These are phyloP conservation scores for Cubamyces sp. DNA, from an alignment of 768 basidiomycete species.

Conservation along the genomic window DNA sequence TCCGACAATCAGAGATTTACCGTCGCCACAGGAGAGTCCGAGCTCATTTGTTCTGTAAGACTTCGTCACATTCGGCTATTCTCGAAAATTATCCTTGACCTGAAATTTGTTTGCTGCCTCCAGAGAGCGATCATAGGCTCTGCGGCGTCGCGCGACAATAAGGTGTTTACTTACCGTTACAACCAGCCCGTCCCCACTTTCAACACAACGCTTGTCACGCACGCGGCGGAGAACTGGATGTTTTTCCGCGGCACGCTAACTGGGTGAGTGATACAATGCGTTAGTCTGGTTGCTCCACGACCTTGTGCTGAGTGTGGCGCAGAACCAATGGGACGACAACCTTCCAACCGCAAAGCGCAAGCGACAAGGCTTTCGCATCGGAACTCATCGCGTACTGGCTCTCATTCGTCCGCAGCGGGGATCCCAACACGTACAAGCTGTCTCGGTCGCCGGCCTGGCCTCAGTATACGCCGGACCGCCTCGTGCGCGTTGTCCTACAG, in stretches of 20 bases:
- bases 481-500: constrained; percentile 50
- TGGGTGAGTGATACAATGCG: constrained; percentile 58
- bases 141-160: constrained; percentile 39
- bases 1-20: constrained; percentile 46
- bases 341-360: constrained; percentile 49
- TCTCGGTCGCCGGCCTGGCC: constrained; percentile 55
- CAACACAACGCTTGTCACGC: constrained; percentile 40
- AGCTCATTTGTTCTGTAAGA: constrained; percentile 58
- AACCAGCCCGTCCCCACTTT: constrained; percentile 56
- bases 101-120: too few relatives aligned
- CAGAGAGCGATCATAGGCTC: constrained; percentile 49
- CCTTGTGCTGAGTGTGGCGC: too few relatives aligned
- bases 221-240: constrained; percentile 71
- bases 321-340: constrained; percentile 59
- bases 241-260: constrained; percentile 65
- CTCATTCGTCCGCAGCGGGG: constrained; percentile 60
- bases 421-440: constrained; percentile 61
- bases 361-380: constrained; percentile 53
- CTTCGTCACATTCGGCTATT: neutral
- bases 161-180: constrained; percentile 60
- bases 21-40: constrained; percentile 52
- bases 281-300: too few relatives aligned
- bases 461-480: constrained; percentile 36
- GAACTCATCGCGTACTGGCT: constrained; percentile 71
- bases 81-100: too few relatives aligned